Evolutionary conservation across 345 rosid genomes (phyloP).

Genomic region (Chamaenerion angustifolium): DNA sequence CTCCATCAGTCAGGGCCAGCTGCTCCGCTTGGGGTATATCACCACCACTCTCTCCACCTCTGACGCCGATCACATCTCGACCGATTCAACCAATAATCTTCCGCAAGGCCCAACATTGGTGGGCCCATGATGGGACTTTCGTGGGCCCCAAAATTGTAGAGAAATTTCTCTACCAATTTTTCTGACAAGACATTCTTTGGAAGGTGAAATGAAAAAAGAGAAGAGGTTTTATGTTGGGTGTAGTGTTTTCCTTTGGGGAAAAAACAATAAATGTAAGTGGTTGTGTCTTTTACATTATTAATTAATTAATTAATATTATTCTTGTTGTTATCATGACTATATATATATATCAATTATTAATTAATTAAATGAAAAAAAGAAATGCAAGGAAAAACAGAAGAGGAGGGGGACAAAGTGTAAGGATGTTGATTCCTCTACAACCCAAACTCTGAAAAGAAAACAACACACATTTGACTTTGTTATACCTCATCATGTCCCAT

Average conservation of each 20-base stretch:
- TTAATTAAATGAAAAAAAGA: not conserved
- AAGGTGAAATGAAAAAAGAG: not conserved
- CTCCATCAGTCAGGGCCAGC: too few species aligned
- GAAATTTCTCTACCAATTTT: slow-evolving; percentile 16
- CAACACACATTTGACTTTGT: slow-evolving; percentile 44
- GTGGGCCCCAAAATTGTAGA: slow-evolving; percentile 25
- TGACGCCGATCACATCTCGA: too few species aligned
- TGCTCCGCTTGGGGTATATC: too few species aligned
- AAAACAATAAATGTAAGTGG: too few species aligned
- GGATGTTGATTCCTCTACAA: slow-evolving; percentile 79
- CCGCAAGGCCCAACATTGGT: slow-evolving; percentile 20
- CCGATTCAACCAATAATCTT: too few species aligned
- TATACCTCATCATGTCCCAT: slow-evolving; percentile 34
- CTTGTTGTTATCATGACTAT: too few species aligned
- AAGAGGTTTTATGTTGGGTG: not conserved
- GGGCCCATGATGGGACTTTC: slow-evolving; percentile 18
- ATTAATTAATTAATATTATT: too few species aligned
- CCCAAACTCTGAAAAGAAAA: slow-evolving; percentile 30
- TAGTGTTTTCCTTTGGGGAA: too few species aligned
- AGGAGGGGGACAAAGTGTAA: slow-evolving; percentile 76
- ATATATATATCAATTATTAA: not conserved
- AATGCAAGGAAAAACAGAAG: not conserved
- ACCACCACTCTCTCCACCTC: too few species aligned
- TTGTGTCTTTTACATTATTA: too few species aligned
- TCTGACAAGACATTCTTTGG: slow-evolving; percentile 35